Evolutionary conservation across 2,329 filamentous ascomycete genomes (phyloP), one percentile per base, ranked within the genome.

Genomic region (Phaeophleospora eucalypticola): DNA sequence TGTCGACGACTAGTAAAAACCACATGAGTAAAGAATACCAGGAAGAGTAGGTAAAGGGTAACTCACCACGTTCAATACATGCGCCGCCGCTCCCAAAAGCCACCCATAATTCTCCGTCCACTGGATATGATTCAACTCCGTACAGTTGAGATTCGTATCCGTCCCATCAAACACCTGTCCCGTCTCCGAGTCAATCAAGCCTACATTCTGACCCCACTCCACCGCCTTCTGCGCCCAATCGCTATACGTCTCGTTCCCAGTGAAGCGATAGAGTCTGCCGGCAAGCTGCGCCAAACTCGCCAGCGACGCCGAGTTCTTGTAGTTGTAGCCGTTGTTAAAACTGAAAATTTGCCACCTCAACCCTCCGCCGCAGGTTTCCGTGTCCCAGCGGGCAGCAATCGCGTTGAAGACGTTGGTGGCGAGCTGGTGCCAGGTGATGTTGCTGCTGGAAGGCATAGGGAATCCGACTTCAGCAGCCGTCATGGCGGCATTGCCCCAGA

Each of bases 261-360:
- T 69, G 51, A 60, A 70, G 19, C 56, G 50, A 4, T 58, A 59
- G 6, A 70, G 58, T 15, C 66, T 62, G 1, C 88, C 86, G 3
- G 84, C 83, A 10, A 95, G 75, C 60, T 90, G 84, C 67, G 94
- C 90, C 63, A 93, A 81, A n/a, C 82, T 83, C 35, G 86, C 87
- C 65, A 93, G 93, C 51, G 83, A 83, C 57, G 90, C 80, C 14
- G 82, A 78, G 70, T 91, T 91, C 69, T 90, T 93, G 77, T 94
- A 93, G 60, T 81, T 77, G 64, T 89, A 83, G 12, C 88, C 89
- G 52, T 82, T 82, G 63, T 94, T 91, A 58, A 78, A 80, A 1
- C 77, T 70, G 65, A 84, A 90, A 56, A 95, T 89, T 71, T 95
- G 88, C 89, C 89, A 94, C 53, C 84, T 80, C 54, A 95, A 68